Percentiles rank a stretch among this genome's conserved stretches.
phyloP scores from a whole-genome alignment of 192 early-diverging fungal species.

The Mortierella antarctica region DNA sequence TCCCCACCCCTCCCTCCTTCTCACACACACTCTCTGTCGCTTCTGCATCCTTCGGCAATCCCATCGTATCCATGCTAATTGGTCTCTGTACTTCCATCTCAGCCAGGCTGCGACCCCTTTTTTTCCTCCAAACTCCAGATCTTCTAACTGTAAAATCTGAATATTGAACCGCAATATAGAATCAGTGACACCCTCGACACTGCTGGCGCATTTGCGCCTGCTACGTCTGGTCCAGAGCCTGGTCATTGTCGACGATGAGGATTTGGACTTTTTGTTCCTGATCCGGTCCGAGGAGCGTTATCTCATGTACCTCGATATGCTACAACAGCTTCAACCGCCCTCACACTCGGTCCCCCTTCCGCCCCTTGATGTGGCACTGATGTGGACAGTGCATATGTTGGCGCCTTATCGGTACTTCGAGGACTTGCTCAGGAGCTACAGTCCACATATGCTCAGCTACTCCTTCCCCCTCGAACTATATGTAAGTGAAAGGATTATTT shows the following conservation, averaged over 20 bases:
- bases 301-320: slow-evolving; percentile 58
- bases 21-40: too few species aligned
- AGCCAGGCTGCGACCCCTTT: slow-evolving; percentile 1
- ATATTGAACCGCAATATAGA: slow-evolving; percentile 7
- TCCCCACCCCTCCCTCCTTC: too few species aligned
- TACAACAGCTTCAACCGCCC: slow-evolving; percentile 51
- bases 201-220: slow-evolving; percentile 40
- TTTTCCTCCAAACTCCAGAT: neutral
- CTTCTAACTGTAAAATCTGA: neutral
- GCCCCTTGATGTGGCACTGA: slow-evolving; percentile 65
- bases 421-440: slow-evolving; percentile 64
- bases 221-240: slow-evolving; percentile 44
- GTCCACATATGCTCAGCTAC: slow-evolving; percentile 49
- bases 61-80: neutral
- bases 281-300: slow-evolving; percentile 68
- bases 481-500: slow-evolving; percentile 15
- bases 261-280: slow-evolving; percentile 58
- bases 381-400: slow-evolving; percentile 74
- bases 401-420: slow-evolving; percentile 68
- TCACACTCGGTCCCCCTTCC: slow-evolving; percentile 55
- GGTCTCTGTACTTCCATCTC: neutral
- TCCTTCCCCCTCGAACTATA: slow-evolving; percentile 60
- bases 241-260: slow-evolving; percentile 43
- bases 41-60: neutral
- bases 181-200: slow-evolving; percentile 43